Conservation (phyloP, 371 early-diverging fungal genomes). For the Capillidium heterosporum region DNA sequence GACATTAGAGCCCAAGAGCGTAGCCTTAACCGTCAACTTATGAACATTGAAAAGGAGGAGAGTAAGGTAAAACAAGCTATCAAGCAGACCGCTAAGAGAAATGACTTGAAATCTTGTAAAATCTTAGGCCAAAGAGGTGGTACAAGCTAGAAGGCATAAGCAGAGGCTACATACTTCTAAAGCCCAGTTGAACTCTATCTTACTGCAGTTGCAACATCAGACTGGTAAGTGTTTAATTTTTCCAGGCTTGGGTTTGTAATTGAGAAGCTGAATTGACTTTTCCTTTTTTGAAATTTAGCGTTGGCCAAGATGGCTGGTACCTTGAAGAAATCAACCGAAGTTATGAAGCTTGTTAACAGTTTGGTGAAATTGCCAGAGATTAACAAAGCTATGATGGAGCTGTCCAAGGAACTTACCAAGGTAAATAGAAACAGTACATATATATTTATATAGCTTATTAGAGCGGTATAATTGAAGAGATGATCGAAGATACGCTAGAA, state of each 20-base stretch:
- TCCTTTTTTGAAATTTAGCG: constrained; percentile 19
- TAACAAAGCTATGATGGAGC: constrained; percentile 61
- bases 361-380: constrained; percentile 74
- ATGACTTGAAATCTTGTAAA: constrained; percentile 56
- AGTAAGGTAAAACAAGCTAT: constrained; percentile 55
- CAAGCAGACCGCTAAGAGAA: constrained; percentile 75
- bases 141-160: constrained; percentile 58
- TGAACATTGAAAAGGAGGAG: constrained; percentile 65
- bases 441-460: constrained; percentile 10
- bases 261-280: neutral
- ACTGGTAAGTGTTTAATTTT: constrained; percentile 27
- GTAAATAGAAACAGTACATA: constrained; percentile 15
- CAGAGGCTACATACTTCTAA: constrained; percentile 68
- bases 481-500: constrained; percentile 82
- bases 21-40: constrained; percentile 66
- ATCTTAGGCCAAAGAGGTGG: constrained; percentile 71
- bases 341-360: constrained; percentile 78
- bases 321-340: constrained; percentile 68
- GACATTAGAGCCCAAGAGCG: constrained; percentile 73
- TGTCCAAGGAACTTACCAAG: constrained; percentile 91
- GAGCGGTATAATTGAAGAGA: constrained; percentile 91
- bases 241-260: neutral
- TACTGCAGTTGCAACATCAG: constrained; percentile 81
- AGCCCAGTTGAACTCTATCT: constrained; percentile 81
- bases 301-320: constrained; percentile 74